Base-by-base conservation (phyloP, 2,329 filamentous ascomycete genomes). In the Colletotrichum simmondsii region DNA sequence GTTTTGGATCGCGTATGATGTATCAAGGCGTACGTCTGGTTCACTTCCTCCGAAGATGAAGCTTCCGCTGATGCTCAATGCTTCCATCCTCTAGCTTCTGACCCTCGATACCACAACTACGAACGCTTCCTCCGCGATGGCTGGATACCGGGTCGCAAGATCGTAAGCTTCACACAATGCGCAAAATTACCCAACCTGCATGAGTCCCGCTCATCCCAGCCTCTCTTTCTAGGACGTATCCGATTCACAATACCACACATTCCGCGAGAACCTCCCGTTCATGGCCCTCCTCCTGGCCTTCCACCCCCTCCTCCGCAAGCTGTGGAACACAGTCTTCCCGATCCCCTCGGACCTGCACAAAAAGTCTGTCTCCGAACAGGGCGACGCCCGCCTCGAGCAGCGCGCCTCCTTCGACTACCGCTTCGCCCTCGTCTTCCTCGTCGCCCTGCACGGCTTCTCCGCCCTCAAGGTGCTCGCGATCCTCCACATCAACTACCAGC, bases 121-220 rank as follows among this genome's bases (percentile, higher is more conserved):
- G 88, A 92, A 74, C 85, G 86, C 72, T 86, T 92, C 52, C 89
- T 99, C 19, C 92, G 91, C 2, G 88, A 91, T 10, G 97, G 97
- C 77, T 99, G 97, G 97, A 93, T 99, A 70, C 93, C 93, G 8
- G 96, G 96, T 30, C 93, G 96, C 72, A 94, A 94, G 88, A 94
- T 98, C 75, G 93, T 95, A 87, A 78, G 90, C 81, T 37, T 35
- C 46, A 32, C 56, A 49, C 60, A 16, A 32, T 28, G 42, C 26
- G 7, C 65, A n/a, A 5, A 26, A 52, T 46, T 32, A 11, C 49
- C 24, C 64, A 72, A 72, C 65, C 76, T 69, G 53, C 37, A 35
- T n/a, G 56, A 52, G 60, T 59, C 37, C 5, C 46, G 32, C 42
- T 49, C 42, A 61, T 54, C 14, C 19, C n/a, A 3, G 26, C 54